These are phyloP conservation scores for Malus hybrid DNA, from an alignment of 331 rosid genomes.

Conservation along the genomic window DNA sequence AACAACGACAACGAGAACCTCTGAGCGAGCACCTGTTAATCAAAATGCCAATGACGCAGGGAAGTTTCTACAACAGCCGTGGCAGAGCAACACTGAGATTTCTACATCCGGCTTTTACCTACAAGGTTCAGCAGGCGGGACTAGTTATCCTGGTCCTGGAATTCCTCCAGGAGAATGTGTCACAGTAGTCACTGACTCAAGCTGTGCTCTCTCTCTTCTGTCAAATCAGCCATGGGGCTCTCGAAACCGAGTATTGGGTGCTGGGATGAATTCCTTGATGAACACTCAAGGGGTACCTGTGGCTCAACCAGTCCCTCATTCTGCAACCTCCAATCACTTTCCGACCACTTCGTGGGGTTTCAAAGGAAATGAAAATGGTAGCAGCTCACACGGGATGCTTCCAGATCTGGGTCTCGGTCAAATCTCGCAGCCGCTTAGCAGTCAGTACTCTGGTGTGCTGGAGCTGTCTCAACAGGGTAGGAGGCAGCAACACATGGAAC, in stretches of 20 bases:
- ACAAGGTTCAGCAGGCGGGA: slow-evolving; percentile 59
- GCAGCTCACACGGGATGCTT: slow-evolving; percentile 35
- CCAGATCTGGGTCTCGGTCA: slow-evolving; percentile 68
- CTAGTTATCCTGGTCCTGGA: slow-evolving; percentile 43
- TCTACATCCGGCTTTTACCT: slow-evolving; percentile 41
- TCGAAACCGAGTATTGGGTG: slow-evolving; percentile 50
- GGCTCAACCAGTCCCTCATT: slow-evolving; percentile 39
- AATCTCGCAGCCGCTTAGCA: slow-evolving; percentile 41
- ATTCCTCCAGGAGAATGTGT: slow-evolving; percentile 65
- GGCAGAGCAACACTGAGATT: slow-evolving; percentile 57
- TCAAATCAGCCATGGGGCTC: slow-evolving; percentile 88
- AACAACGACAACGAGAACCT: slow-evolving; percentile 30
- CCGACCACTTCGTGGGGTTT: slow-evolving; percentile 52
- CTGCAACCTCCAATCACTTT: slow-evolving; percentile 39
- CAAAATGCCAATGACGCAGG: slow-evolving; percentile 25
- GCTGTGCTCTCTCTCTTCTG: slow-evolving; percentile 99
- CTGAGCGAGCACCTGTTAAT: slow-evolving; percentile 38
- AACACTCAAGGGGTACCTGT: slow-evolving; percentile 46
- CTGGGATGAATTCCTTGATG: slow-evolving; percentile 41
- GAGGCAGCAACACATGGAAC: slow-evolving; percentile 64
- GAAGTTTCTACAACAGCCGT: slow-evolving; percentile 33
- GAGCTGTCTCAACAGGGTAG: slow-evolving; percentile 48
- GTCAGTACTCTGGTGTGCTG: slow-evolving; percentile 41
- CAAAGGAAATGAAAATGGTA: slow-evolving; percentile 48
- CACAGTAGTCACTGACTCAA: slow-evolving; percentile 64